Evolutionary conservation across 1,284 basidiomycete species (phyloP).

Genomic region (Boletus semigastroideus): DNA sequence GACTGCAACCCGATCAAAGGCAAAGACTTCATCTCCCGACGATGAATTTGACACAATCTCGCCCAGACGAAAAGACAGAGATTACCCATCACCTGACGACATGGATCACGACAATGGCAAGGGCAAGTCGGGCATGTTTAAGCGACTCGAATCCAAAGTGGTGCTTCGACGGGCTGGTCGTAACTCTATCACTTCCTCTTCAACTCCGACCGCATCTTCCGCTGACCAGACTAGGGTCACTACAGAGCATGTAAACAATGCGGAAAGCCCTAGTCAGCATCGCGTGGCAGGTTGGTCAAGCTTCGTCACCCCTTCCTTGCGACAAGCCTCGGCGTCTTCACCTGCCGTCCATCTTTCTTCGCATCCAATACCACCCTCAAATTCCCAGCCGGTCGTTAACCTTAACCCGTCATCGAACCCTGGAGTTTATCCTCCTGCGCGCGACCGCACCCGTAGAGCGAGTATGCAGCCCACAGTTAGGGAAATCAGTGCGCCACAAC

Average conservation of each 20-base stretch:
- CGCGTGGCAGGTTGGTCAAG: constrained; percentile 53
- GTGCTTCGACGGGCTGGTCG: constrained; percentile 51
- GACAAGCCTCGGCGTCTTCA: constrained; percentile 69
- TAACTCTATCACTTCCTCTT: constrained; percentile 44
- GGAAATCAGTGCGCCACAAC: constrained; percentile 45
- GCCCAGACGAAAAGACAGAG: constrained; percentile 44
- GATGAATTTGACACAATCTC: constrained; percentile 46
- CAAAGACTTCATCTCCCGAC: constrained; percentile 21
- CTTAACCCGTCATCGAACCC: constrained; percentile 46
- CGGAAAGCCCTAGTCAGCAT: constrained; percentile 38
- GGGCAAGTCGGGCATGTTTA: constrained; percentile 39
- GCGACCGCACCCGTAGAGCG: constrained; percentile 41
- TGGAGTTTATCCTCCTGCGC: constrained; percentile 43
- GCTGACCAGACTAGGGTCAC: constrained; percentile 32
- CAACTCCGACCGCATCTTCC: constrained; percentile 37
- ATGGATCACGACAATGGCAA: constrained; percentile 33
- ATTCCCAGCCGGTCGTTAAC: constrained; percentile 49
- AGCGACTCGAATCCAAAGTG: constrained; percentile 48
- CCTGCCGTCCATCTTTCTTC: constrained; percentile 63
- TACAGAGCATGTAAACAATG: constrained; percentile 37
- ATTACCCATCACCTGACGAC: constrained; percentile 38
- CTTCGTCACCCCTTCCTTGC: constrained; percentile 62
- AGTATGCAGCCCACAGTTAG: constrained; percentile 40
- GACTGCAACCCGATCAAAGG: constrained; percentile 56
- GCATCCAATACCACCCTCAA: constrained; percentile 50